Conservation (phyloP, 2,329 filamentous ascomycete genomes). For the Aspergillus novoparasiticus region DNA sequence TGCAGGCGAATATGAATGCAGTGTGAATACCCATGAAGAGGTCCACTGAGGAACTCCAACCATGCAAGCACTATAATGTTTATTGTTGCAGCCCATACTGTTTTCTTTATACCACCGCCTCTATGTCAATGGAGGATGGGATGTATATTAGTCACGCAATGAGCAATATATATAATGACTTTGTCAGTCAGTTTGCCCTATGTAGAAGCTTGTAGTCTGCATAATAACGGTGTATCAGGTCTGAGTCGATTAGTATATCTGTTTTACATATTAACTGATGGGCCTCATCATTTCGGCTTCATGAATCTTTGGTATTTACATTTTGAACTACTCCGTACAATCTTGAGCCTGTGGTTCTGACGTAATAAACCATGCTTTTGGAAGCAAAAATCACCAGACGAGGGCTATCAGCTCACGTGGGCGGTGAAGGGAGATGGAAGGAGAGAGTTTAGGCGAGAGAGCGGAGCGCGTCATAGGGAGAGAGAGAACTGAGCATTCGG, state of each 20-base stretch:
- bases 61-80: background rate
- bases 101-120: too few species aligned
- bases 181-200: background rate
- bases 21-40: background rate
- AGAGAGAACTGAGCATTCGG: background rate
- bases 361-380: background rate
- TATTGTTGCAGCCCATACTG: too few species aligned
- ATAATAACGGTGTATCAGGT: too few species aligned
- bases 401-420: conserved; percentile 30
- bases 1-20: background rate
- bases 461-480: background rate
- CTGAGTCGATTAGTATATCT: background rate
- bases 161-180: background rate
- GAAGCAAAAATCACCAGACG: background rate
- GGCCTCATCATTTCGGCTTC: background rate
- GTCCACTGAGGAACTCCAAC: too few species aligned
- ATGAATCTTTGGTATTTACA: too few species aligned
- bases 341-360: background rate
- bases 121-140: too few species aligned
- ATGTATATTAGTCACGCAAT: too few species aligned
- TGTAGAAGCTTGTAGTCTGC: too few species aligned
- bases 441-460: background rate
- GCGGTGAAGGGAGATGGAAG: conserved; percentile 27
- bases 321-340: too few species aligned
- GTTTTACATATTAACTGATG: fast-evolving